These are phyloP conservation scores for Beauveria asiatica DNA, from an alignment of 2,329 filamentous ascomycete species.

Conservation along the genomic window DNA sequence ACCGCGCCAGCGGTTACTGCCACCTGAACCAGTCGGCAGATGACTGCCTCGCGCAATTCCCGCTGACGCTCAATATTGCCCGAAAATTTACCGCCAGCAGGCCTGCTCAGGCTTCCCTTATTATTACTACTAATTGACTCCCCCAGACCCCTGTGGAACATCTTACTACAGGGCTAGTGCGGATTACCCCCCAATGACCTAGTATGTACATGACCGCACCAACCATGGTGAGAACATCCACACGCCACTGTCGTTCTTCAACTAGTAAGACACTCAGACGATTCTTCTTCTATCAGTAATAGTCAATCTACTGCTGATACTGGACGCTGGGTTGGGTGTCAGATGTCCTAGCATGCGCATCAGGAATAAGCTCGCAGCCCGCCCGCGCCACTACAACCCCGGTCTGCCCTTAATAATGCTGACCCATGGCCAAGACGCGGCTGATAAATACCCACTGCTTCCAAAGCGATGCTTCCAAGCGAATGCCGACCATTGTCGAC, in stretches of 20 bases:
- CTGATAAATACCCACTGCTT: background rate
- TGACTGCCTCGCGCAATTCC: background rate
- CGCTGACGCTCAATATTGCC: background rate
- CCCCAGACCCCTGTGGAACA: background rate
- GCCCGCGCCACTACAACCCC: background rate
- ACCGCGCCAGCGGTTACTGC: background rate
- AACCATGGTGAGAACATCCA: too few species aligned
- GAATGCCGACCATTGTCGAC: background rate
- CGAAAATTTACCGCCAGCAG: background rate
- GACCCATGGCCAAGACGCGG: conserved; percentile 1
- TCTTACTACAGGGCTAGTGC: conserved; percentile 1
- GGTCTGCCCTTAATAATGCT: conserved; percentile 4
- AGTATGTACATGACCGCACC: background rate
- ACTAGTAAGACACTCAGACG: background rate
- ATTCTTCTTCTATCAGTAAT: too few species aligned
- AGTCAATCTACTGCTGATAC: background rate
- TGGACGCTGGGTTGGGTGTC: conserved; percentile 4
- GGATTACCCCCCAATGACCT: background rate
- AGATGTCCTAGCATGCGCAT: background rate
- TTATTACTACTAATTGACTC: background rate
- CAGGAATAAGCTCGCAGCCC: background rate
- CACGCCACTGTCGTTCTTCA: too few species aligned
- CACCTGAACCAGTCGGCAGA: conserved; percentile 3
- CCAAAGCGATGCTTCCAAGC: background rate
- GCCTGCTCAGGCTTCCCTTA: background rate